A percentile compares a stretch with the other conserved stretches of the same genome.
Evolutionary conservation across 768 basidiomycete species (phyloP).

Genomic region (Mycena polygramma): DNA sequence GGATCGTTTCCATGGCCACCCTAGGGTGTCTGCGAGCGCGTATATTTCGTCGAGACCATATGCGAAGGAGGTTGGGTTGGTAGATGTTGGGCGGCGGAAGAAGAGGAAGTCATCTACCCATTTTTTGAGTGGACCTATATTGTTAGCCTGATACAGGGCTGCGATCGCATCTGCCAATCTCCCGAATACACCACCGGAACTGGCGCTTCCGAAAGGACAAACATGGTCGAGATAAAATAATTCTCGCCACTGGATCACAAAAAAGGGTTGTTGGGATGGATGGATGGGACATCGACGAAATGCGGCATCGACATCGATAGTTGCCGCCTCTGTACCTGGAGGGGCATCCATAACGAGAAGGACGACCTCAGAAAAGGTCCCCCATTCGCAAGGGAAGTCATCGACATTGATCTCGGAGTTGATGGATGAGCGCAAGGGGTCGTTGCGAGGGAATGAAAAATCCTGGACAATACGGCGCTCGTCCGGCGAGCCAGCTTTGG

Average conservation of each 20-base stretch:
- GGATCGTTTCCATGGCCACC: not conserved
- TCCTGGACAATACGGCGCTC: constrained; percentile 45
- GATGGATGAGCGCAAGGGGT: constrained; percentile 36
- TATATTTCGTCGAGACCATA: not conserved
- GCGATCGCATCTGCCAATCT: constrained; percentile 48
- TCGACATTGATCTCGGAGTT: constrained; percentile 45
- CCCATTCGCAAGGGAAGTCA: constrained; percentile 47
- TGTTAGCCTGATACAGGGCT: constrained; percentile 37
- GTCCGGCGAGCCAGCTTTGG: constrained; percentile 25
- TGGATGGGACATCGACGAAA: constrained; percentile 50
- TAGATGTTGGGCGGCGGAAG: constrained; percentile 33
- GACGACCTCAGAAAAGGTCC: constrained; percentile 45
- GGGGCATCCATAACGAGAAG: constrained; percentile 48
- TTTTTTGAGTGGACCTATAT: constrained; percentile 38
- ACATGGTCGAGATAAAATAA: constrained; percentile 46
- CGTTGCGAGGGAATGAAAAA: constrained; percentile 30
- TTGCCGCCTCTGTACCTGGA: constrained; percentile 48
- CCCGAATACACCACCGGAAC: constrained; percentile 49
- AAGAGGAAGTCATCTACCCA: constrained; percentile 50
- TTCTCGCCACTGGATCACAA: constrained; percentile 41
- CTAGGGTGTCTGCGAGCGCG: not conserved
- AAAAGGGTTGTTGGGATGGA: constrained; percentile 42
- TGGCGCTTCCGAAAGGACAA: constrained; percentile 46
- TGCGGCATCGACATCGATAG: constrained; percentile 54
- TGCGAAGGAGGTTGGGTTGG: not conserved